Evolutionary conservation across 1,139 yeast species (phyloP).

Genomic region (Petasospora rhodanensis): DNA sequence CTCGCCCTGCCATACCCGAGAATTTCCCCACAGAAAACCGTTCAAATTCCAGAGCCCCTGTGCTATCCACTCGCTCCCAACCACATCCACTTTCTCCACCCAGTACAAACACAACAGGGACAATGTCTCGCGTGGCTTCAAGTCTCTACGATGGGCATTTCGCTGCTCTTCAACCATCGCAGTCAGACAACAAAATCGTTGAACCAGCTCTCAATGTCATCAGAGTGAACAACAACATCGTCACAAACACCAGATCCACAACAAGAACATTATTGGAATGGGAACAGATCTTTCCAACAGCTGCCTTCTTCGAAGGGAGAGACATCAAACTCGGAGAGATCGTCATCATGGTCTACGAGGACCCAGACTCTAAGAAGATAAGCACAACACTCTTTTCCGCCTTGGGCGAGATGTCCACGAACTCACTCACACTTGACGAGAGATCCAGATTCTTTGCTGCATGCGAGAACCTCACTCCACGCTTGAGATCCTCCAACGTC

Average conservation of each 20-base stretch:
- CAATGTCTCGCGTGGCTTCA: constrained; percentile 17
- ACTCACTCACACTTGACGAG: constrained; percentile 54
- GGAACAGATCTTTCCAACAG: constrained; percentile 41
- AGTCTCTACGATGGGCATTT: constrained; percentile 21
- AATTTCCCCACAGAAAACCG: background rate
- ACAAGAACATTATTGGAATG: constrained; percentile 24
- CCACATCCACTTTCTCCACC: background rate
- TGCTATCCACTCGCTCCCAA: too few species aligned
- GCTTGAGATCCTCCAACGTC: constrained; percentile 52
- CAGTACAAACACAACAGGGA: background rate
- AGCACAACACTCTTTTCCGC: constrained; percentile 62
- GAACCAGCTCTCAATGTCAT: constrained; percentile 22
- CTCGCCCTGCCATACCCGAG: too few species aligned
- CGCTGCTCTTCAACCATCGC: constrained; percentile 8
- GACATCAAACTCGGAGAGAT: constrained; percentile 51
- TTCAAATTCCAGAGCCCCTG: too few species aligned
- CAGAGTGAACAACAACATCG: constrained; percentile 20
- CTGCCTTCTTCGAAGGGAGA: constrained; percentile 52
- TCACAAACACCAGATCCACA: constrained; percentile 9
- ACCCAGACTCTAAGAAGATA: constrained; percentile 41
- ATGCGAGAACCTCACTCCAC: constrained; percentile 57
- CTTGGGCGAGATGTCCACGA: constrained; percentile 63
- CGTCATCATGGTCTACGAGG: constrained; percentile 50
- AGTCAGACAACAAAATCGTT: constrained; percentile 2
- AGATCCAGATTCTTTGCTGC: constrained; percentile 76